Evolutionary conservation across 805 yeast species (phyloP), one percentile per base, ranked within the genome.

Genomic region (Priceomyces haplophilus): DNA sequence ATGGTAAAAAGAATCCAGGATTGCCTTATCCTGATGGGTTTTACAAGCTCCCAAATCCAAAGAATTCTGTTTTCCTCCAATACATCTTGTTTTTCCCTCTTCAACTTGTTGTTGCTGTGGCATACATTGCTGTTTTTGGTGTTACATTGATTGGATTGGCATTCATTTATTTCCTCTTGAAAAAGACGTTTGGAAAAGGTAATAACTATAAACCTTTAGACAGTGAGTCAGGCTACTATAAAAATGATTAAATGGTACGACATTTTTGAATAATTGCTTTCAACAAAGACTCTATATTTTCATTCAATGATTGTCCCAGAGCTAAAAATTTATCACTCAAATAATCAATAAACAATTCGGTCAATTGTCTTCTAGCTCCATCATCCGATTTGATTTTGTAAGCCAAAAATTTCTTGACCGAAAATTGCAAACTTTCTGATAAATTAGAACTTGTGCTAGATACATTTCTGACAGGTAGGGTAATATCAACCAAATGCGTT

Each of bases 361-460:
- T 69, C 37, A 80, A 54, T 19, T 57, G 51, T 12, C 55, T 59
- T 37, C 64, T 62, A 40, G 61, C 24, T 13, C 54, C 58, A 29
- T 58, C 61, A 34, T 47, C 51, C n/a, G 64, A 44, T 55, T 75
- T 82, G 49, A 58, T 51, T 48, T 75, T 72, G 56, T 79, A 81
- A 7, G 88, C 83, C 48, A 78, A 67, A 57, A 79, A 87, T 55
- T 82, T 80, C 56, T 83, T 85, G 34, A 88, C 85, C 15, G 89
- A 73, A 17, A 75, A 71, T 63, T 86, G 88, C 54, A 90, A 72
- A 39, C 68, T 61, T 38, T 75, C 80, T 15, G 85, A 79, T 54
- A 85, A 79, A 7, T 57, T 54, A 3, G 72, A 64, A 43, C 68
- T 64, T 3, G 59, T 59, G 3, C 72, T 51, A 0, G 54, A 46